These are phyloP conservation scores for Cercospora sp. DNA, from an alignment of 2,329 filamentous ascomycete species.

Conservation along the genomic window DNA sequence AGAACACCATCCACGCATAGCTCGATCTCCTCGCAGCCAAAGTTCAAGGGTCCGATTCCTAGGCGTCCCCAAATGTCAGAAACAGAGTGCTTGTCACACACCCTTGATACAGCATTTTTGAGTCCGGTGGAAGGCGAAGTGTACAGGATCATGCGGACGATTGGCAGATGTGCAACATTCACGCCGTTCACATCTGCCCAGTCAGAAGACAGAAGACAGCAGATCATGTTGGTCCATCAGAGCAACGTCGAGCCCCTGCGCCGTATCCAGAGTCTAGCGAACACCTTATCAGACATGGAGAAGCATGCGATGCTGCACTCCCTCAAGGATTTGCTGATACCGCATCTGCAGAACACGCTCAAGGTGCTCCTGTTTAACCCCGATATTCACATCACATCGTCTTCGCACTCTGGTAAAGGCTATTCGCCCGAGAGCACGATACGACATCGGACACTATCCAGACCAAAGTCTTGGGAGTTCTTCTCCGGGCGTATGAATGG, in stretches of 20 bases:
- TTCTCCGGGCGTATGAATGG: background rate
- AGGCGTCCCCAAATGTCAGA: slow-evolving; percentile 2
- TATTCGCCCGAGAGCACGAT: background rate
- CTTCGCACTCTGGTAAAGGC: background rate
- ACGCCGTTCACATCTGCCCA: slow-evolving; percentile 2
- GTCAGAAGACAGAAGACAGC: slow-evolving; percentile 1
- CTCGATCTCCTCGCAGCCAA: background rate
- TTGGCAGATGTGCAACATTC: slow-evolving; percentile 13
- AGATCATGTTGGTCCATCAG: slow-evolving; percentile 13
- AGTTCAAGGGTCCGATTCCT: slow-evolving; percentile 8
- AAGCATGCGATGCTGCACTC: slow-evolving; percentile 1
- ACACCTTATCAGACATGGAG: background rate
- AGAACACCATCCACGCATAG: background rate
- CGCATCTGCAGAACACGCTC: slow-evolving; percentile 1
- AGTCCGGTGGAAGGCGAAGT: slow-evolving; percentile 8
- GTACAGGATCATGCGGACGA: slow-evolving; percentile 8
- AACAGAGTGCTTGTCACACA: background rate
- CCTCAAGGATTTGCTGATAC: background rate
- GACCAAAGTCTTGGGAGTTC: slow-evolving; percentile 1
- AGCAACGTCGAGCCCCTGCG: slow-evolving; percentile 3
- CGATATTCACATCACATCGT: slow-evolving; percentile 5
- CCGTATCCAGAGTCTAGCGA: background rate
- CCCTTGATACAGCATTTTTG: slow-evolving; percentile 3
- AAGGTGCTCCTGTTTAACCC: slow-evolving; percentile 2
- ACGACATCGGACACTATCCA: background rate